phyloP scores from a whole-genome alignment of 148 eudicot genomes.

The Salicornia ramosissima region DNA sequence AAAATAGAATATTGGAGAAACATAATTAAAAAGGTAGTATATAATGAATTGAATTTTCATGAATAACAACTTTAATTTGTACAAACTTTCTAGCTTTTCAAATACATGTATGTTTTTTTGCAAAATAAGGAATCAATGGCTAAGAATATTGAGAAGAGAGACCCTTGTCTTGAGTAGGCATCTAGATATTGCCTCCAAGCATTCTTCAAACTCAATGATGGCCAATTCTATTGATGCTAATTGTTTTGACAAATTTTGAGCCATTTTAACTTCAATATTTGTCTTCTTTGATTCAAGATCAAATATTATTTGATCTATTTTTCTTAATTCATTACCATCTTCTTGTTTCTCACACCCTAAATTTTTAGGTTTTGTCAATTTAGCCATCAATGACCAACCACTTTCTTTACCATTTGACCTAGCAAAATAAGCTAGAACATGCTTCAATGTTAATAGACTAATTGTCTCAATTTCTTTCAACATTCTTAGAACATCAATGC shows the following conservation, averaged over 20 bases:
- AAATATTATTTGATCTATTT: not conserved
- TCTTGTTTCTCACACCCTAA: not conserved
- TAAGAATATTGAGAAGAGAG: not conserved
- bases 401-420: not conserved
- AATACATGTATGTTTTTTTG: not conserved
- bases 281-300: not conserved
- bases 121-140: slow-evolving; percentile 9
- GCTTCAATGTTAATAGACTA: not conserved
- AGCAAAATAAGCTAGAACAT: not conserved
- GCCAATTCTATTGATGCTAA: not conserved
- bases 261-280: not conserved
- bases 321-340: not conserved
- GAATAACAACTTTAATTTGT: too few relatives aligned
- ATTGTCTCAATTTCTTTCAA: not conserved
- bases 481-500: not conserved
- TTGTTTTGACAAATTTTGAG: not conserved
- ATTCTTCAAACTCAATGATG: not conserved
- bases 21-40: too few relatives aligned
- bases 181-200: not conserved
- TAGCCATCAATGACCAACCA: not conserved
- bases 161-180: not conserved
- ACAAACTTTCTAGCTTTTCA: too few relatives aligned
- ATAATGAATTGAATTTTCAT: too few relatives aligned
- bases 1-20: too few relatives aligned
- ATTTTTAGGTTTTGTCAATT: not conserved